Evolutionary conservation across 2,329 filamentous ascomycete species (phyloP), one percentile per base, ranked within the genome.

Genomic region (Ascochyta viciae-villosae): DNA sequence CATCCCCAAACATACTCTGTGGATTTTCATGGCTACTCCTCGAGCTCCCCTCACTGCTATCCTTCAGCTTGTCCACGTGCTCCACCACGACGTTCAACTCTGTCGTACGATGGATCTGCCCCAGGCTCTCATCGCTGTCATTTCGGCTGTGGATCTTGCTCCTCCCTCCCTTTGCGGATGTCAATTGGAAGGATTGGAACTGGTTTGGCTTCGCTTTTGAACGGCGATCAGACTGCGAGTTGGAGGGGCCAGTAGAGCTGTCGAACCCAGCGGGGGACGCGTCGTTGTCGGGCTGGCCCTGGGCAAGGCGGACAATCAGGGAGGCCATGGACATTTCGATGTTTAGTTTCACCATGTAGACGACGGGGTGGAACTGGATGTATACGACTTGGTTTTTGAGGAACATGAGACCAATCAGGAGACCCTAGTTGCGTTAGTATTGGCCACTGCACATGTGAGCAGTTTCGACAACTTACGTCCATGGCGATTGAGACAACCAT

Each of bases 251-350:
- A 3, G 60, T 63, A 23, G 63, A 64, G 40, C 60, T 67, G 23
- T 53, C 22, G 44, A 67, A 62, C 3, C 58, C 50, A 16, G 64
- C 57, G 13, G 62, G 45, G 34, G 62, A 46, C 60, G 68, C 68
- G 44, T 73, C 71, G 45, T 70, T 72, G 39, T 71, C 62, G 3
- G 63, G 39, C 27, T 61, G 66, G 15, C 72, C 69, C 40, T 65
- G 60, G 2, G 74, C 74, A 38, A 76, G 67, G 38, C 71, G 72
- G 8, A 73, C 72, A 51, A 79, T 76, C 6, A 79, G 70, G 1
- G 74, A 73, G 6, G 77, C 76, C 76, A 80, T 79, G 55, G 71
- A 72, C 75, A 79, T 76, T 64, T 80, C 77, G 51, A 79, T 79
- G 61, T 80, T 78, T 49, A 79, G 74, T 33, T 74, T 78, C 42